These are phyloP conservation scores for Zalaria obscura DNA, from an alignment of 2,329 filamentous ascomycete genomes.

Conservation along the genomic window DNA sequence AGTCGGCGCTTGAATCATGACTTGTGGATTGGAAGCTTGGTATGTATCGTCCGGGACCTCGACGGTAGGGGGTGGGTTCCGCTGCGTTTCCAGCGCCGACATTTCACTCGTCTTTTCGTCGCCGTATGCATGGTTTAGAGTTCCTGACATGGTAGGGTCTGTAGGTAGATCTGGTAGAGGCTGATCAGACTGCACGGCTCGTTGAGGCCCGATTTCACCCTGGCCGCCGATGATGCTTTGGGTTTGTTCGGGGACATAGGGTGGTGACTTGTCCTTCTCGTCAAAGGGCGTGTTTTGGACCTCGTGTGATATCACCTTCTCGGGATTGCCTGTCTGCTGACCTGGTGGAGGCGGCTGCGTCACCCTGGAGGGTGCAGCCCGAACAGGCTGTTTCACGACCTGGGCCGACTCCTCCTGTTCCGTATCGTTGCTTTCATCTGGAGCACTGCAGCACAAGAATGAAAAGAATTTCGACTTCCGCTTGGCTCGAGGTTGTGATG, in stretches of 20 bases:
- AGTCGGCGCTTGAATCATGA: slow-evolving; percentile 31
- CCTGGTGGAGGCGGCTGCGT: slow-evolving; percentile 36
- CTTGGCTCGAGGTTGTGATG: slow-evolving; percentile 16
- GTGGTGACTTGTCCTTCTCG: slow-evolving; percentile 21
- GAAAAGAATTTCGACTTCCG: slow-evolving; percentile 29
- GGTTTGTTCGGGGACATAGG: slow-evolving; percentile 1
- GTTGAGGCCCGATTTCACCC: neutral
- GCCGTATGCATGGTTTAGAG: slow-evolving; percentile 1
- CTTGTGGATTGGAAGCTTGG: slow-evolving; percentile 15
- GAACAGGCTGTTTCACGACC: slow-evolving; percentile 26
- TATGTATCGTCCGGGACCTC: slow-evolving; percentile 6
- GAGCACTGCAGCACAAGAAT: slow-evolving; percentile 53
- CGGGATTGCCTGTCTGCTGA: slow-evolving; percentile 40
- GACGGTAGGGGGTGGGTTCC: slow-evolving; percentile 1
- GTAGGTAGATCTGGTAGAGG: slow-evolving; percentile 3
- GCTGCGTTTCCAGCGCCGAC: slow-evolving; percentile 1
- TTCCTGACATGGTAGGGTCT: slow-evolving; percentile 2
- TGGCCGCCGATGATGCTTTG: neutral
- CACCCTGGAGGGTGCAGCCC: slow-evolving; percentile 19
- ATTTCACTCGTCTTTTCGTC: slow-evolving; percentile 4
- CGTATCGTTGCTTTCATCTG: slow-evolving; percentile 44
- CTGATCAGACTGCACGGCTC: neutral
- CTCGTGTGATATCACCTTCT: slow-evolving; percentile 34
- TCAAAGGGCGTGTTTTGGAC: slow-evolving; percentile 18
- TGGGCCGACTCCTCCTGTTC: slow-evolving; percentile 38